Conservation (phyloP, 495 filamentous ascomycete genomes). For the Xylaria scruposa region DNA sequence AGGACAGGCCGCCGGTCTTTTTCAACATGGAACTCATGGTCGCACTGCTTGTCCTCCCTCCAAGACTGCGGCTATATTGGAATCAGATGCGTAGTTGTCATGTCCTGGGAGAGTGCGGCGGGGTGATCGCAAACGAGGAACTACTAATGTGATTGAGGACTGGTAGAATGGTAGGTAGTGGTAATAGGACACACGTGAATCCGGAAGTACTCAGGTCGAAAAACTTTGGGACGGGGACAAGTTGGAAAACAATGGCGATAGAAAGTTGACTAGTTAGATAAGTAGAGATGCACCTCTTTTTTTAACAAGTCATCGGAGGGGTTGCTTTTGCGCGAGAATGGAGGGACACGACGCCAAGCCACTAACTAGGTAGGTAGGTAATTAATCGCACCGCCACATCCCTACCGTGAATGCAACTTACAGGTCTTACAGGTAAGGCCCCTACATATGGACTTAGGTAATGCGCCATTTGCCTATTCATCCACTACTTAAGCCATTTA, state of each 20-base stretch:
- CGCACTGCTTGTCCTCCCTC: constrained; percentile 7
- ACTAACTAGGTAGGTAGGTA: neutral
- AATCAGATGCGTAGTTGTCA: constrained; percentile 13
- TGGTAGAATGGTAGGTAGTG: neutral
- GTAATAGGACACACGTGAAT: neutral
- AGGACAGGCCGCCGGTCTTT: constrained; percentile 50
- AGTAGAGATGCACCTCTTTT: neutral
- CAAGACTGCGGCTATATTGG: constrained; percentile 4
- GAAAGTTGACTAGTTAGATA: neutral
- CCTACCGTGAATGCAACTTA: neutral
- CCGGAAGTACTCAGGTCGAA: neutral
- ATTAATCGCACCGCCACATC: constrained; percentile 22
- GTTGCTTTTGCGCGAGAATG: constrained; percentile 15
- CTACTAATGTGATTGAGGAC: neutral
- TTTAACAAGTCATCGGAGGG: constrained; percentile 18
- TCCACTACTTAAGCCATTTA: neutral
- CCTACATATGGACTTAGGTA: too few relatives aligned
- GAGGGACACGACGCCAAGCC: constrained; percentile 24
- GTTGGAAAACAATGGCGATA: neutral
- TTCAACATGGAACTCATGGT: constrained; percentile 54
- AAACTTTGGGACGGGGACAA: neutral
- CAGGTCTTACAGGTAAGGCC: too few relatives aligned
- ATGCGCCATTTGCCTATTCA: neutral
- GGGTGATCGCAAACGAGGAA: constrained; percentile 7
- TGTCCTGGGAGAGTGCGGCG: neutral